Evolutionary conservation across 768 basidiomycete genomes (phyloP), one percentile per base, ranked within the genome.

Genomic region (Russula compacta): DNA sequence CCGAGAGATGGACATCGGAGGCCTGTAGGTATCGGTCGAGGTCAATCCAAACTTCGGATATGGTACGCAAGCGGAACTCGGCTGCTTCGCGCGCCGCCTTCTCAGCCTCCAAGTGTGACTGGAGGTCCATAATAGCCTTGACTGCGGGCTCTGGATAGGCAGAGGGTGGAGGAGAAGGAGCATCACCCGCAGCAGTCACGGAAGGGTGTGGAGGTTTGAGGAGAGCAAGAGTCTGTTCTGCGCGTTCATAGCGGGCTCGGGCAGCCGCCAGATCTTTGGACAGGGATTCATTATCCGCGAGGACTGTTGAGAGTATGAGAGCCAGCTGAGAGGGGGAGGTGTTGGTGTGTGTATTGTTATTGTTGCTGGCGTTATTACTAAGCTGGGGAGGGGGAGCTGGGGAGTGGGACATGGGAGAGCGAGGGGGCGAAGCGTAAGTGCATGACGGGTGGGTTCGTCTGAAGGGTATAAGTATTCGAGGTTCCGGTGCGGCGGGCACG

Each of bases 401-500:
- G 42, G 64, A 59, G 35, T 53, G 53, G 43, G 64, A 63, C 64
- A 65, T 65, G 53, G 64, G 64, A 32, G 48, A 32, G 48, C 61
- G 52, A 56, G 63, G 55, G 59, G 60, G 47, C 53, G 40, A 62
- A 53, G 60, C 60, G 63, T 42, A 57, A 49, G 60, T 56, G 56
- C 55, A 63, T 63, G 61, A 63, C 52, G 64, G 56, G 36, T 39
- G 52, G 60, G 43, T 38, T 46, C 54, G 60, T 56, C 61, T 53
- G 12, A 47, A 64, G 60, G 63, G 58, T 64, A 64, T 64, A 64
- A 64, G 63, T 63, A 63, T 63, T 62, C 61, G 61, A 62, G 56
- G 51, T 47, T 58, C 61, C 61, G 61, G 61, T 63, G 57, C 50
- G 63, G 63, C 60, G 60, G 60, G 63, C 59, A 59, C 60, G 63